A percentile compares a stretch with the other conserved stretches of the same genome.
Evolutionary conservation across 73 alveolate genomes (phyloP).

Genomic region (Blepharisma japonicum): DNA sequence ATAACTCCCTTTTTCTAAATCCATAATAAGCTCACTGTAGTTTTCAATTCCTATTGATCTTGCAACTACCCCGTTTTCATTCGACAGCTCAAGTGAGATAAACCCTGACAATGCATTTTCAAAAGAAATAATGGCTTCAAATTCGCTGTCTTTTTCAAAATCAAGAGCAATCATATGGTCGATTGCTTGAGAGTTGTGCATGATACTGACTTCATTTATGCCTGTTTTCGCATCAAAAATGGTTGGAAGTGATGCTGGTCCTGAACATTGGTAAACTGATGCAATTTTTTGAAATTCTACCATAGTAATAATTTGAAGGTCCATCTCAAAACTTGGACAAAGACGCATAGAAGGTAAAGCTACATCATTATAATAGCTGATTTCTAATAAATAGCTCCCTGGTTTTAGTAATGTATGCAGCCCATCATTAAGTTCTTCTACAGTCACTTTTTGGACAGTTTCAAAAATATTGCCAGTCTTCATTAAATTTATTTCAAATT

Average conservation of each 20-base stretch:
- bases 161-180: background rate
- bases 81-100: too few species aligned
- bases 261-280: background rate
- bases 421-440: background rate
- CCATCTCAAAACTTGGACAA: conserved; percentile 10
- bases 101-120: too few species aligned
- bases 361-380: background rate
- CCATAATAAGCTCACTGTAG: background rate
- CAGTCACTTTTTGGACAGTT: background rate
- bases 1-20: background rate
- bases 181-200: background rate
- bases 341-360: too few species aligned
- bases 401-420: background rate
- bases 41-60: conserved; percentile 14
- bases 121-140: background rate
- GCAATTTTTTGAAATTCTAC: background rate
- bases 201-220: background rate
- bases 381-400: background rate
- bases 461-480: background rate
- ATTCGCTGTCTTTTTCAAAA: background rate
- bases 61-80: background rate
- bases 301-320: background rate
- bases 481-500: background rate
- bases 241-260: background rate
- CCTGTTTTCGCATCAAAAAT: too few species aligned